A percentile compares a stretch with the other conserved stretches of the same genome.
Evolutionary conservation across 1,284 basidiomycete genomes (phyloP).

Genomic region (Ustilago lituana): DNA sequence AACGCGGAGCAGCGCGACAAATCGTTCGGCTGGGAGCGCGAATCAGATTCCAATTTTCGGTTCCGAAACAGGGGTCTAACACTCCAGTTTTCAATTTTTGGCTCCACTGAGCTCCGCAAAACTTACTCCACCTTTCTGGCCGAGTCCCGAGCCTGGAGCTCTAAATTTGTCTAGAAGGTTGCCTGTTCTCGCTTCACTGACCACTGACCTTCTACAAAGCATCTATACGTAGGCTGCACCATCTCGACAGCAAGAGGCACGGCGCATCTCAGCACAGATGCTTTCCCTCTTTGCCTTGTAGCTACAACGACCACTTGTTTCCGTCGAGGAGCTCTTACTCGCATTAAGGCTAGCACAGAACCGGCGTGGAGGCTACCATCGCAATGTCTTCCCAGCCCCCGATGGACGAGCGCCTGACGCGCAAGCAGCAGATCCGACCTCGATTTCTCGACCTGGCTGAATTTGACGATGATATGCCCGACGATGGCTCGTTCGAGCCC

Average conservation of each 20-base stretch:
- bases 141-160: conserved; percentile 28
- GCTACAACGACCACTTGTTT: too few relatives aligned
- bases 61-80: conserved; percentile 22
- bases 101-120: too few relatives aligned
- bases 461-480: conserved; percentile 33
- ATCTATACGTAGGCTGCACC: too few relatives aligned
- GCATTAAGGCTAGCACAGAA: too few relatives aligned
- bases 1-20: conserved; percentile 19
- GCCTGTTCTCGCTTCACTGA: too few relatives aligned
- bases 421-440: conserved; percentile 55
- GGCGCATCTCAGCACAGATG: too few relatives aligned
- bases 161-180: conserved; percentile 18
- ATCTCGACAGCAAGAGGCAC: too few relatives aligned
- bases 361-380: neutral
- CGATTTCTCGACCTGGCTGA: conserved; percentile 52
- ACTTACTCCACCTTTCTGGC: conserved; percentile 11
- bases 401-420: conserved; percentile 24
- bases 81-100: too few relatives aligned
- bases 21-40: conserved; percentile 15
- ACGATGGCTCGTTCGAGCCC: too few relatives aligned
- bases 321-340: too few relatives aligned
- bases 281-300: too few relatives aligned
- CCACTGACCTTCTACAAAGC: too few relatives aligned
- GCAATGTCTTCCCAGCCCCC: conserved; percentile 25
- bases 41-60: conserved; percentile 19